phyloP scores from a whole-genome alignment of 805 yeast genomes.

The Starmerella apis region DNA sequence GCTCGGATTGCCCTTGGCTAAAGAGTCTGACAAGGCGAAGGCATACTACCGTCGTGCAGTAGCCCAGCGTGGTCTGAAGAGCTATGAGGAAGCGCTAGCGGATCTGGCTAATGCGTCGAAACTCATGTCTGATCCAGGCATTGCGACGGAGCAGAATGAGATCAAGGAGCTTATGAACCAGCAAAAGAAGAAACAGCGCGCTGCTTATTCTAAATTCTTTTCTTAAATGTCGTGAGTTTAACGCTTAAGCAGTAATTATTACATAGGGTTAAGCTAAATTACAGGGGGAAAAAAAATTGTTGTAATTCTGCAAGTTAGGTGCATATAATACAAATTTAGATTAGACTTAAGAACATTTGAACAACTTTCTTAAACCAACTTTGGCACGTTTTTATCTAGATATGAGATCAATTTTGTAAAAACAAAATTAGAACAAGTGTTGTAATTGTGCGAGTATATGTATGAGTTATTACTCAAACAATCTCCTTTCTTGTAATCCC shows the following conservation, averaged over 20 bases:
- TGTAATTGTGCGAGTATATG: no score
- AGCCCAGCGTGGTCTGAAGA: conserved; percentile 53
- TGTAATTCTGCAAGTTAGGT: no score
- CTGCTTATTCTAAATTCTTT: conserved; percentile 37
- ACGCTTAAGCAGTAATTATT: no score
- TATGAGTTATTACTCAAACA: no score
- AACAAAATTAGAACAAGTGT: no score
- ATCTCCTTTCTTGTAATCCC: no score
- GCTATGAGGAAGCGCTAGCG: conserved; percentile 57
- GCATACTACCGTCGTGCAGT: conserved; percentile 79
- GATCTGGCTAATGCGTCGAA: conserved; percentile 57
- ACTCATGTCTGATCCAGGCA: conserved; percentile 64
- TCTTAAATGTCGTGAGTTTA: conserved; percentile 17
- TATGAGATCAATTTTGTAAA: no score
- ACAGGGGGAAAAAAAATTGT: no score
- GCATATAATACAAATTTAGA: no score
- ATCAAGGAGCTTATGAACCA: conserved; percentile 44
- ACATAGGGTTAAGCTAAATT: neutral
- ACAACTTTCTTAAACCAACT: no score
- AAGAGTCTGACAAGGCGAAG: conserved; percentile 64
- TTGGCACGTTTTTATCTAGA: no score
- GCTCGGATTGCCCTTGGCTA: conserved; percentile 45
- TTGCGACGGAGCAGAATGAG: conserved; percentile 51
- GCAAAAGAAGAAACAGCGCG: conserved; percentile 40
- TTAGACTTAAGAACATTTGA: no score